Base-by-base conservation (phyloP, 495 filamentous ascomycete genomes). In the Lophiotrema nucula region DNA sequence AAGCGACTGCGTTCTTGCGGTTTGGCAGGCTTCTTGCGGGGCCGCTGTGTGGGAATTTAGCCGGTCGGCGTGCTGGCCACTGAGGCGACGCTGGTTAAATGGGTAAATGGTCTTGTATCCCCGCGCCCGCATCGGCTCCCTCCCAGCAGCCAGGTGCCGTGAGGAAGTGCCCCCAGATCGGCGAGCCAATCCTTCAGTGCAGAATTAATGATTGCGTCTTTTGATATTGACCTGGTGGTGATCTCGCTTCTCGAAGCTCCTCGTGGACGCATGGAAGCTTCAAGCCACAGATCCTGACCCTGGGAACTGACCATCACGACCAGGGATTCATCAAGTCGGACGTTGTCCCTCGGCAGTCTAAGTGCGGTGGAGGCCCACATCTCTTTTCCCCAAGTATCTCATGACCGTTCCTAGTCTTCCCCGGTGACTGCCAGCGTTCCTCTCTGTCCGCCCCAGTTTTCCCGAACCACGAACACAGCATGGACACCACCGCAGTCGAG, bases 201-300 rank as follows among this genome's bases (percentile, higher is more conserved):
- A 48, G 41, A 53, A 49, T 51, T 50, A 56, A 62, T 50, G 39
- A 54, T 51, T 45, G 58, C 58, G 51, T 62, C 38, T 51, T 56
- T 37, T 43, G 58, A 62, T 62, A 62, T 62, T 62, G 58, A 4
- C 41, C 58, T 48, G 42, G 47, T 35, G 25, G 16, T 58, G 53
- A 63, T 63, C 60, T 63, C 60, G 60, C 60, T 63, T 63, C 60
- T 63, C 60, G 60, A 63, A 63, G 60, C 60, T n/a, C 50, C 47
- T 53, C 60, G 53, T 63, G 60, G 49, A 58, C 50, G 60, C 60
- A 58, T 63, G 53, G 60, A 57, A 63, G 38, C 24, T n/a, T 47
- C 58, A 56, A 62, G 58, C 58, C 58, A 62, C 58, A 53, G 60
- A 62, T 58, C 46, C 50, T 25, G 26, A 47, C 47, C 60, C 60